These are phyloP conservation scores for Aspergillus funiculosus DNA, from an alignment of 495 filamentous ascomycete species.

Conservation along the genomic window DNA sequence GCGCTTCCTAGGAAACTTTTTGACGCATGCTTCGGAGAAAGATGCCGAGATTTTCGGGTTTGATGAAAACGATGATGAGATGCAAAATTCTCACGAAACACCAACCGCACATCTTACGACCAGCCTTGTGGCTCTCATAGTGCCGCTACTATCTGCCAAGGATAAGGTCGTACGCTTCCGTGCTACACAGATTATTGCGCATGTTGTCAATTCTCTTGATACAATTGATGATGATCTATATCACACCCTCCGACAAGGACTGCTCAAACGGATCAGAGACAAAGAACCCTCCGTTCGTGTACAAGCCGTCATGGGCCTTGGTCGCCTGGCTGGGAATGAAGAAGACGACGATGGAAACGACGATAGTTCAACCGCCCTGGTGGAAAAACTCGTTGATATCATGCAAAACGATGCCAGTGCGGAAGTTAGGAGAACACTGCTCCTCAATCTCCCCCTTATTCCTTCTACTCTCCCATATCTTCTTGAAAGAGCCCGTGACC, in stretches of 20 bases:
- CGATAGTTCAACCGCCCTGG: constrained; percentile 51
- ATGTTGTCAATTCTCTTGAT: constrained; percentile 85
- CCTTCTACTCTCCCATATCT: constrained; percentile 82
- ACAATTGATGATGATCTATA: constrained; percentile 87
- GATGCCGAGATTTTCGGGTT: constrained; percentile 46
- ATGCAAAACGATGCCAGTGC: constrained; percentile 93
- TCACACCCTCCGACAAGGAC: constrained; percentile 63
- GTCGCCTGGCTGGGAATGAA: constrained; percentile 74
- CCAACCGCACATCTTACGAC: constrained; percentile 72
- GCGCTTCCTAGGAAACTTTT: constrained; percentile 77
- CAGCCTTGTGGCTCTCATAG: constrained; percentile 60
- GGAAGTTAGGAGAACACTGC: constrained; percentile 80
- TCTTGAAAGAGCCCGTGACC: constrained; percentile 83
- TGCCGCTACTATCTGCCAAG: constrained; percentile 69
- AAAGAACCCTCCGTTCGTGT: constrained; percentile 88
- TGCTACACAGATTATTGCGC: constrained; percentile 79
- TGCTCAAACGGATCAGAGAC: constrained; percentile 81
- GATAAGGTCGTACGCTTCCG: constrained; percentile 91
- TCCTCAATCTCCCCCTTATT: constrained; percentile 81
- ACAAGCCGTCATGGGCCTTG: constrained; percentile 88
- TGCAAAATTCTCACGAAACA: constrained; percentile 62
- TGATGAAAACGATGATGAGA: constrained; percentile 35
- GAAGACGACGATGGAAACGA: constrained; percentile 66
- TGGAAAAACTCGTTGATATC: constrained; percentile 81
- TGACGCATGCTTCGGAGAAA: constrained; percentile 78